These are phyloP conservation scores for Paramecium primaurelia DNA, from an alignment of 73 alveolate genomes.

Conservation along the genomic window DNA sequence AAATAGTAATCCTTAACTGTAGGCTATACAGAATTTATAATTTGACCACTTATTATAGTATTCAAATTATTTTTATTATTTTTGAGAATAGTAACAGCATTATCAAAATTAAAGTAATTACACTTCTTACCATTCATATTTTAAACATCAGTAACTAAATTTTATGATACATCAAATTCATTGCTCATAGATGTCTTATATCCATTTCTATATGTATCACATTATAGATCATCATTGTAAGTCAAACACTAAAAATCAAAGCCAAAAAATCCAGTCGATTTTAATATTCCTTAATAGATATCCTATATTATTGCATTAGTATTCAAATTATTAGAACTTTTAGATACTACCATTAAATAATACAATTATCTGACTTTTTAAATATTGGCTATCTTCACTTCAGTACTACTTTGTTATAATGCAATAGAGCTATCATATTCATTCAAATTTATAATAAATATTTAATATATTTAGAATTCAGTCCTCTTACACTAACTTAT, in stretches of 20 bases:
- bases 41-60: no score
- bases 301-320: background rate
- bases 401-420: background rate
- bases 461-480: background rate
- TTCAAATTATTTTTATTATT: no score
- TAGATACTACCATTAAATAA: background rate
- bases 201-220: background rate
- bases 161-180: background rate
- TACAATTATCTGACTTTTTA: background rate
- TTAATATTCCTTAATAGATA: background rate
- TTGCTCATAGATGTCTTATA: background rate
- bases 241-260: background rate
- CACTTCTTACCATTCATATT: no score
- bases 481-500: background rate
- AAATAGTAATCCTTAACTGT: no score
- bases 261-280: background rate
- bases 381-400: background rate
- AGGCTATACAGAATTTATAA: no score
- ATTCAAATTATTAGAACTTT: background rate
- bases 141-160: no score
- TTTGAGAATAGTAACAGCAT: background rate
- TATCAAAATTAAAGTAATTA: background rate
- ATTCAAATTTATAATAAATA: background rate
- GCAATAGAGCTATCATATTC: background rate
- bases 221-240: background rate